Percentiles rank a stretch among this genome's conserved stretches.
Conservation (phyloP, 306 rosid genomes). For the Prunus davidiana region DNA sequence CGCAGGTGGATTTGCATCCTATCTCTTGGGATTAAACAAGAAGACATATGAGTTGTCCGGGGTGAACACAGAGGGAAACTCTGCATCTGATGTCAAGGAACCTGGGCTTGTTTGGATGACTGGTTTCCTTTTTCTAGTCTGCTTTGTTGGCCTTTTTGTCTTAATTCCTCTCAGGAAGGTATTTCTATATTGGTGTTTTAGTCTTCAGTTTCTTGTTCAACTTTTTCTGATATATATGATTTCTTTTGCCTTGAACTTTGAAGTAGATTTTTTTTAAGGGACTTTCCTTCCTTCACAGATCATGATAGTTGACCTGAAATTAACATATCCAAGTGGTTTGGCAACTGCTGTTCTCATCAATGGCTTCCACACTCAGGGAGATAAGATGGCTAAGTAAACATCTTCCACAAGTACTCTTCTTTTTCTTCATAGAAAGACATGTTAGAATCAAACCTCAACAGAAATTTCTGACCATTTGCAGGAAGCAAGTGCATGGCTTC, state of each 20-base stretch:
- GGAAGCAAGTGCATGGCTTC: slow-evolving; percentile 81
- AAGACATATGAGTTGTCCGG: slow-evolving; percentile 83
- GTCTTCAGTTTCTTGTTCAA: neutral
- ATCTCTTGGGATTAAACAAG: slow-evolving; percentile 73
- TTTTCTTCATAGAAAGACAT: neutral
- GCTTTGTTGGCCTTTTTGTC: slow-evolving; percentile 94
- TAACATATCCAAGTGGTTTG: slow-evolving; percentile 88
- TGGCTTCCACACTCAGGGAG: slow-evolving; percentile 90
- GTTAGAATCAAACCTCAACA: neutral
- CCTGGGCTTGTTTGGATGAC: slow-evolving; percentile 95
- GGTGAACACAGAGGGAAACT: slow-evolving; percentile 59
- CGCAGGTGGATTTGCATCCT: slow-evolving; percentile 90
- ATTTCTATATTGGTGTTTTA: neutral
- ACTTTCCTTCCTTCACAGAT: slow-evolving; percentile 38
- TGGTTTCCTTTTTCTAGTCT: slow-evolving; percentile 72
- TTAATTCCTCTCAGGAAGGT: slow-evolving; percentile 95
- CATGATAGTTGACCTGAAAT: slow-evolving; percentile 85
- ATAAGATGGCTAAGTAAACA: slow-evolving; percentile 75
- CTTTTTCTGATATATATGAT: neutral
- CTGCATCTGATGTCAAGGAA: slow-evolving; percentile 45
- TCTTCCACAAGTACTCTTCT: neutral
- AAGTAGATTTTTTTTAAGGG: neutral
- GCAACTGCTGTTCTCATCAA: slow-evolving; percentile 96
- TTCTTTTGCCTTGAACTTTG: neutral
- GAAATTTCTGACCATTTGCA: slow-evolving; percentile 25